These are phyloP conservation scores for Neofusicoccum laricinum DNA, from an alignment of 2,329 filamentous ascomycete species.

Conservation along the genomic window DNA sequence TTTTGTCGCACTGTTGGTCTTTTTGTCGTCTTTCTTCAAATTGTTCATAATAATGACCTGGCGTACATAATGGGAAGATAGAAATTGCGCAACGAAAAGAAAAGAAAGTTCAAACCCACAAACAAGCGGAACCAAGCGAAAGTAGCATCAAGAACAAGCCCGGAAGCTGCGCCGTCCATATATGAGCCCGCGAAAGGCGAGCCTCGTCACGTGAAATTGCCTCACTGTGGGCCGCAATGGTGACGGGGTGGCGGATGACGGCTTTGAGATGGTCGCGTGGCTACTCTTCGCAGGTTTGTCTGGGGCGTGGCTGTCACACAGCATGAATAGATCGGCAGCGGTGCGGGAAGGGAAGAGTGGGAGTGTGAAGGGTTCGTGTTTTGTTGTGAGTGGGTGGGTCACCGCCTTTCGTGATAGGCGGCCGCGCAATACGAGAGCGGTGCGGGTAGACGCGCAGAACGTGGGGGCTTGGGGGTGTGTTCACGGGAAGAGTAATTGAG, in stretches of 20 bases:
- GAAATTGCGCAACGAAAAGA: background rate
- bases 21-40: background rate
- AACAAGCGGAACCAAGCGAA: background rate
- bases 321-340: background rate
- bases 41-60: background rate
- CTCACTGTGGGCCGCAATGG: conserved; percentile 8
- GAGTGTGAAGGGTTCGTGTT: background rate
- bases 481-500: too few relatives aligned
- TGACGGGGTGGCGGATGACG: background rate
- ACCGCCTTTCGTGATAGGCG: conserved; percentile 4
- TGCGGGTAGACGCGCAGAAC: too few relatives aligned
- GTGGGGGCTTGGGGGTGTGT: too few relatives aligned
- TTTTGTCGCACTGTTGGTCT: background rate
- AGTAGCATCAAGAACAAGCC: background rate
- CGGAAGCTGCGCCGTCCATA: background rate
- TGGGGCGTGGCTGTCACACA: background rate
- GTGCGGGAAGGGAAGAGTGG: background rate
- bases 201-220: conserved; percentile 5
- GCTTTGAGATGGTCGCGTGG: background rate
- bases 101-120: background rate
- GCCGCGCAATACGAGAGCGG: background rate
- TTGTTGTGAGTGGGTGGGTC: background rate
- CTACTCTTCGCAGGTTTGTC: background rate
- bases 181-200: background rate
- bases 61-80: background rate